Evolutionary conservation across 805 yeast species (phyloP).

Genomic region (Saturnispora sanitii): DNA sequence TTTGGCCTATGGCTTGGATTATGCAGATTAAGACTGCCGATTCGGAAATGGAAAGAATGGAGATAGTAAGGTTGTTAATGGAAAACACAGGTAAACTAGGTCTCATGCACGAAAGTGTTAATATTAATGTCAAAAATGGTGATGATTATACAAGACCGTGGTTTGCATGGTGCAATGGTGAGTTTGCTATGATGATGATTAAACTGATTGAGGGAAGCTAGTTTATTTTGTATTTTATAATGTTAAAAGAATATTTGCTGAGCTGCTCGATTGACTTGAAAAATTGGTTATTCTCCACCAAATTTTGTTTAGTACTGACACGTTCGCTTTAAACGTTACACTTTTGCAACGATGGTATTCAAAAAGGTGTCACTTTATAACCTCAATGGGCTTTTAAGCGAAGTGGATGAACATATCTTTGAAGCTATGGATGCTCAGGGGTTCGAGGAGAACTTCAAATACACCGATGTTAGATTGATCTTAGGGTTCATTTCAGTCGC

Average conservation of each 20-base stretch:
- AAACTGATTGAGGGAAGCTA: slow-evolving; percentile 69
- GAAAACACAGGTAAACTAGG: slow-evolving; percentile 66
- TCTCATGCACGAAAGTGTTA: slow-evolving; percentile 72
- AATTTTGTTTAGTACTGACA: too few species aligned
- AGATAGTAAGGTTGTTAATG: slow-evolving; percentile 41
- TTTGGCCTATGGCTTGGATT: slow-evolving; percentile 89
- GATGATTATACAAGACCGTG: slow-evolving; percentile 64
- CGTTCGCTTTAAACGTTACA: too few species aligned
- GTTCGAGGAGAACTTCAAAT: slow-evolving; percentile 36
- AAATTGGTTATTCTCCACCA: neutral
- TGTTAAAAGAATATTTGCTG: slow-evolving; percentile 9
- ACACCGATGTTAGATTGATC: slow-evolving; percentile 38
- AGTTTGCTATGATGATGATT: slow-evolving; percentile 79
- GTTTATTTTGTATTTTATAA: slow-evolving; percentile 48
- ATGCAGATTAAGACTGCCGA: slow-evolving; percentile 65
- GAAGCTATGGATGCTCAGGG: slow-evolving; percentile 34
- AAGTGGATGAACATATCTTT: slow-evolving; percentile 41
- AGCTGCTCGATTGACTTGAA: too few species aligned
- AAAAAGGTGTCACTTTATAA: slow-evolving; percentile 32
- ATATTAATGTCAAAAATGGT: slow-evolving; percentile 45
- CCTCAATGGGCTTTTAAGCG: slow-evolving; percentile 36
- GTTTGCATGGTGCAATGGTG: slow-evolving; percentile 94
- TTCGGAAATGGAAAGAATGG: slow-evolving; percentile 57
- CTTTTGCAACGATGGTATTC: slow-evolving; percentile 9
- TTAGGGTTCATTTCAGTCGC: slow-evolving; percentile 40